Conservation (phyloP, 176 grass and related monocot species). For the Paspalum vaginatum region DNA sequence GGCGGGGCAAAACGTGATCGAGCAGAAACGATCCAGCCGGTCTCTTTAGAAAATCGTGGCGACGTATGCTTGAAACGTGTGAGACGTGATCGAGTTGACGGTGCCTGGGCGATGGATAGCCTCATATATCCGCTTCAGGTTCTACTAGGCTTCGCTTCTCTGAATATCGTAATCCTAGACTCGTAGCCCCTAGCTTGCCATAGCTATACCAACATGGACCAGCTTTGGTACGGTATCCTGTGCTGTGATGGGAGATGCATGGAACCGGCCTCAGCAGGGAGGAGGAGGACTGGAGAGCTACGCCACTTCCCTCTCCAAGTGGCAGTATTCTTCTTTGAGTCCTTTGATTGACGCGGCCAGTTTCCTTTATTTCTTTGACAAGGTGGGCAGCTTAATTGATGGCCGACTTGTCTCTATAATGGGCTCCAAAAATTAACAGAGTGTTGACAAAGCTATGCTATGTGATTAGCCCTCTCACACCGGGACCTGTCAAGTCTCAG, state of each 20-base stretch:
- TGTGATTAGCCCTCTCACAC: neutral
- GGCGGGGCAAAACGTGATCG: neutral
- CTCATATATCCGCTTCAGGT: neutral
- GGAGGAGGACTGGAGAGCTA: neutral
- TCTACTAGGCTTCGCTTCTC: neutral
- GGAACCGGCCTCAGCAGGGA: too few species aligned
- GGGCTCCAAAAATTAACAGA: neutral
- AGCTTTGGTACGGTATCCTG: neutral
- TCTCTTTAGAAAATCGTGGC: slow-evolving; percentile 2
- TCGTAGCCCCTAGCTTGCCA: too few species aligned
- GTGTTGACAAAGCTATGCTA: slow-evolving; percentile 5
- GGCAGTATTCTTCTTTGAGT: slow-evolving; percentile 1
- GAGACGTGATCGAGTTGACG: slow-evolving; percentile 11
- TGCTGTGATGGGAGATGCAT: neutral
- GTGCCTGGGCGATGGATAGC: neutral
- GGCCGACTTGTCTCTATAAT: slow-evolving; percentile 28
- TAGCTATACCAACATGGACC: neutral
- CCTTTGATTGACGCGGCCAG: neutral
- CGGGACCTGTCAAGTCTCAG: slow-evolving; percentile 31
- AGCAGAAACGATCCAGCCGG: neutral
- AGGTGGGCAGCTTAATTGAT: slow-evolving; percentile 9
- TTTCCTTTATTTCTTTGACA: slow-evolving; percentile 9
- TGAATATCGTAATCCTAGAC: neutral
- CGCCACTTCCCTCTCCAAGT: neutral
- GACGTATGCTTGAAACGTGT: slow-evolving; percentile 21